Evolutionary conservation across 345 rosid genomes (phyloP), one percentile per base, ranked within the genome.

Genomic region (Xanthoceras sorbifolium): DNA sequence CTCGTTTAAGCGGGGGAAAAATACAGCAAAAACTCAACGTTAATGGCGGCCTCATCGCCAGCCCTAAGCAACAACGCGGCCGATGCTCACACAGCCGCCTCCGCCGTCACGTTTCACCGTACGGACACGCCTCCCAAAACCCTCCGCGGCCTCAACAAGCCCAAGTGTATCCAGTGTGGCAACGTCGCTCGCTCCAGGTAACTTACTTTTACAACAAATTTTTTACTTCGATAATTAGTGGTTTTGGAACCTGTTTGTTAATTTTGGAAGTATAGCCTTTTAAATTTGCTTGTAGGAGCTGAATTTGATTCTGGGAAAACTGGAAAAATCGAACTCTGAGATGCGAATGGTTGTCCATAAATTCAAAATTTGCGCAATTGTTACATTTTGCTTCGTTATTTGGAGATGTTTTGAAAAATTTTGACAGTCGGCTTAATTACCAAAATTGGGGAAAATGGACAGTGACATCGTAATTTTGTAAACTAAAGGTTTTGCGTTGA

Each of bases 121-220:
- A 28, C 78, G 66, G 87, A 82, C 48, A 79, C 87, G 7, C 89
- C 93, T 10, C 91, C 90, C 20, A 92, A 85, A 85, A 92, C 93
- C 40, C 97, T 90, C 68, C 99, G 99, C 44, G 98, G 98, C 26
- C 99, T 93, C 74, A 96, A 92, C 79, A 96, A 96, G 79, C 98
- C 99, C 31, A 96, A 94, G 89, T 96, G 98, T 78, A 91, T 91
- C 44, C 95, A 91, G 82, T 94, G 99, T 67, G 98, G 98, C 79
- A 93, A 96, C 83, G 98, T 96, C 72, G 98, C 98, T 76, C 97
- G 99, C 64, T 96, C 99, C 75, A 90, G 97, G 99, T 88, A 79
- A 52, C 32, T 50, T 26, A 28, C 31, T 57, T n/a, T 57, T 61
- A 12, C 18, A 9, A 3, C 71, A 28, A 8, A 0, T 22, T 31